A percentile compares a stretch with the other conserved stretches of the same genome.
Conservation (phyloP, 2,329 filamentous ascomycete genomes). For the Macroventuria anomochaeta region DNA sequence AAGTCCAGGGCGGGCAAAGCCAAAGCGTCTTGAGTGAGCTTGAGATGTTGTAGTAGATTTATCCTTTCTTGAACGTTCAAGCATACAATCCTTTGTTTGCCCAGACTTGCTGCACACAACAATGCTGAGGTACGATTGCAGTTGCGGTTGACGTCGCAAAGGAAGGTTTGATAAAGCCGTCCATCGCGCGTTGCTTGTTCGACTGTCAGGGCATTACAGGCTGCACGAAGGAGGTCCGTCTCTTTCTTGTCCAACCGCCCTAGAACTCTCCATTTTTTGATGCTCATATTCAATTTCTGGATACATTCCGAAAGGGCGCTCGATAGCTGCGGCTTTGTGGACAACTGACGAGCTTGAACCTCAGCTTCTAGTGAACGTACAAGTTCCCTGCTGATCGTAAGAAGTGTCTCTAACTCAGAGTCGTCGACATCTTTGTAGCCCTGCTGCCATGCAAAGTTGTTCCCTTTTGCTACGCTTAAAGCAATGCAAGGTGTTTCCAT, state of each 20-base stretch:
- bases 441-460: background rate
- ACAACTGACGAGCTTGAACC: background rate
- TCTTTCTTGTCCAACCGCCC: background rate
- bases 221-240: background rate
- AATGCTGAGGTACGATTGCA: background rate
- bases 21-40: background rate
- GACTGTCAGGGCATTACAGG: background rate
- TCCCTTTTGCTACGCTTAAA: background rate
- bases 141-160: background rate
- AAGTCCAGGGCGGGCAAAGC: background rate
- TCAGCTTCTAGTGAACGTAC: background rate
- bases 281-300: background rate
- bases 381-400: background rate
- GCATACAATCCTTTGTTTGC: background rate
- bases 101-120: background rate
- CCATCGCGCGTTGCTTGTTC: background rate
- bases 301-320: background rate
- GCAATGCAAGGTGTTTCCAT: background rate
- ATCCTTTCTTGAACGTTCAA: background rate
- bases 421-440: background rate
- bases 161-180: background rate
- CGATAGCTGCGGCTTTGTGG: background rate
- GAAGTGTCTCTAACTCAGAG: background rate
- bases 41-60: background rate
- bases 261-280: background rate